Percentiles rank a stretch among this genome's conserved stretches.
Evolutionary conservation across 2,329 filamentous ascomycete genomes (phyloP).

Genomic region (Hymenoscyphus fraxineus): DNA sequence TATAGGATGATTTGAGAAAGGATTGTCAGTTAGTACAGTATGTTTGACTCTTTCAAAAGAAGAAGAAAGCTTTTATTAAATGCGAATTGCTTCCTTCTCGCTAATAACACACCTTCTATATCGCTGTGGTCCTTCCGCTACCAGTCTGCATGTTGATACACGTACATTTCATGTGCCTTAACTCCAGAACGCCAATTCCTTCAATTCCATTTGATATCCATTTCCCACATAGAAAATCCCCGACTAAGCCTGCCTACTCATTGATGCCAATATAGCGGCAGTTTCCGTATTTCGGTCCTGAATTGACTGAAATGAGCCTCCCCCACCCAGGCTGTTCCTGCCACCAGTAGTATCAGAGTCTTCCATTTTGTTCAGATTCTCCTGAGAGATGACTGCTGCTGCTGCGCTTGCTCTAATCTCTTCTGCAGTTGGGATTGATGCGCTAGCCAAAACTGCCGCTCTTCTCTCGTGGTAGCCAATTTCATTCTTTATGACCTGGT

Average conservation of each 20-base stretch:
- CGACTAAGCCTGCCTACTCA: conserved; percentile 23
- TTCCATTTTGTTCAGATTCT: no score
- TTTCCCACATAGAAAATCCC: background rate
- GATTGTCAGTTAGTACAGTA: no score
- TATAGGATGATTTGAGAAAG: no score
- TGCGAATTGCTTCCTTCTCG: background rate
- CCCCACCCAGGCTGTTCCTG: no score
- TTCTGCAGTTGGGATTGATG: conserved; percentile 32
- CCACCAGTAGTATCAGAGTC: no score
- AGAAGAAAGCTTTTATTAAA: no score
- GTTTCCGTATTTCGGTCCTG: conserved; percentile 27
- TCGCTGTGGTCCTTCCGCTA: background rate
- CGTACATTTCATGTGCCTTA: background rate
- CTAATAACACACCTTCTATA: background rate
- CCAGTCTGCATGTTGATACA: background rate
- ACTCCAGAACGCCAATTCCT: background rate
- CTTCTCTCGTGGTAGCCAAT: conserved; percentile 60
- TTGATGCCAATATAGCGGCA: conserved; percentile 28
- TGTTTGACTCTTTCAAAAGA: no score
- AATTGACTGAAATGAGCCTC: background rate
- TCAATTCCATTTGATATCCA: conserved; percentile 1
- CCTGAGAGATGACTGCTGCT: background rate
- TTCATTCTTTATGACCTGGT: conserved; percentile 66
- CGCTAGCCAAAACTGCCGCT: conserved; percentile 49
- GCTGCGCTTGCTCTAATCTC: conserved; percentile 21